Evolutionary conservation across 495 filamentous ascomycete species (phyloP).

Genomic region (Beverwykella pulmonaria): DNA sequence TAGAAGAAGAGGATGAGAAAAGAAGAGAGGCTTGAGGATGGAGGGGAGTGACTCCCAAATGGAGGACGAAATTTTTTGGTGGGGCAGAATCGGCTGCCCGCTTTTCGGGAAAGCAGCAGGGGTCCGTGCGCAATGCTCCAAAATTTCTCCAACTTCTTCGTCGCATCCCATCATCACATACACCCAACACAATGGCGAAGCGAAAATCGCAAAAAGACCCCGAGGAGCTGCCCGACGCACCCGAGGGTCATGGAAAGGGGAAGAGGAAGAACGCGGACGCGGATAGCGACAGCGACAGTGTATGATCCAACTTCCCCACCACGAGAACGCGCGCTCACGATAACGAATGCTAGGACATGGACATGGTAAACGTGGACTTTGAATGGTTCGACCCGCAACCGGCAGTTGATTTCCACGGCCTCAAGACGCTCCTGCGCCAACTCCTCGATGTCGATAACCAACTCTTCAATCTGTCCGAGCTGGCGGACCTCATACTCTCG

Average conservation of each 20-base stretch:
- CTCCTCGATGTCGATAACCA: slow-evolving; percentile 87
- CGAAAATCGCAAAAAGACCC: slow-evolving; percentile 34
- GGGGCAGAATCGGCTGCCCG: slow-evolving; percentile 1
- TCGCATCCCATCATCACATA: slow-evolving; percentile 8
- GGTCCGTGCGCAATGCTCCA: background rate
- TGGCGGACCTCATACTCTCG: slow-evolving; percentile 84
- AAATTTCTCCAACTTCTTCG: background rate
- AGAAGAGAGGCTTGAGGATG: background rate
- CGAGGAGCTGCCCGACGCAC: slow-evolving; percentile 32
- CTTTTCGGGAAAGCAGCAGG: background rate
- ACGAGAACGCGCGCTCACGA: slow-evolving; percentile 12
- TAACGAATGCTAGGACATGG: slow-evolving; percentile 65
- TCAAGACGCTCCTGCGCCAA: slow-evolving; percentile 87
- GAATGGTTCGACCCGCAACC: slow-evolving; percentile 97
- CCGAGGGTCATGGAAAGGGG: slow-evolving; percentile 20
- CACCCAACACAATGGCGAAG: slow-evolving; percentile 36
- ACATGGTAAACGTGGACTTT: slow-evolving; percentile 94
- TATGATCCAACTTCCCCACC: slow-evolving; percentile 1
- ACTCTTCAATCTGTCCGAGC: slow-evolving; percentile 80
- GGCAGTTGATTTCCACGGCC: slow-evolving; percentile 88
- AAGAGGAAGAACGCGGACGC: slow-evolving; percentile 28
- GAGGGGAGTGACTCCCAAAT: slow-evolving; percentile 1
- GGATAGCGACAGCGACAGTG: slow-evolving; percentile 37
- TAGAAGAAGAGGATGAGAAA: background rate
- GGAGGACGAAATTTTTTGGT: slow-evolving; percentile 3